Base-by-base conservation (phyloP, 371 early-diverging fungal genomes). In the Fennellomyces sp. region DNA sequence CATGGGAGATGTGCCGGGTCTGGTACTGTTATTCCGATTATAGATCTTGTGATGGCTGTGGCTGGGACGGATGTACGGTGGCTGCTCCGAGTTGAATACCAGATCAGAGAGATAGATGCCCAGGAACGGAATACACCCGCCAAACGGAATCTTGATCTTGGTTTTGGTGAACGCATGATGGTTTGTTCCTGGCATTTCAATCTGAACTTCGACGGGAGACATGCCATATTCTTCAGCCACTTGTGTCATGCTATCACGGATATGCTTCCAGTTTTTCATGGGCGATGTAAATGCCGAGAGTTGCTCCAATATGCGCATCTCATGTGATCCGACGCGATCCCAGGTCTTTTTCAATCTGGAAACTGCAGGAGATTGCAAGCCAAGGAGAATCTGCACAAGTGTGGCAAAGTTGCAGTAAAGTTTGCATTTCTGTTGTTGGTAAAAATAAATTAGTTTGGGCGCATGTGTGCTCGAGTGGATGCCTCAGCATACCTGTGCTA, bases 101-200 rank as follows among this genome's bases (percentile, higher is more conserved):
- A 89, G 71, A 45, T 89, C 90, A 0, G 88, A 87, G 4, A 89
- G 47, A 49, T 86, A 89, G 10, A 89, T 73, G 11, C 82, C 87
- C 33, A 86, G 59, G 48, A 86, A 85, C 0, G 85, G 87, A 19
- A 87, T 81, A 54, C 84, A 81, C 2, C 86, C 87, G 23, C 85
- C 83, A 70, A 76, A 80, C 0, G 81, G 81, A 5, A 77, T 56
- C 58, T 77, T 77, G 47, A 80, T 75, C 17, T 69, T 70, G 13
- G 62, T 66, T 31, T 62, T 69, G 5, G 50, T 52, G 45, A 60
- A 58, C 4, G 48, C 51, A 10, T 64, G 61, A 23, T 68, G 52
- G 26, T 56, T 63, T 4, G 70, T 65, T 10, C 65, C 65, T 6
- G 71, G 74, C 55, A 76, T 62, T 38, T 77, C 70, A 7, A 80